Percentiles rank a stretch among this genome's conserved stretches.
Evolutionary conservation across 140 eudicot species (phyloP).

Genomic region (Oenanthe javanica): DNA sequence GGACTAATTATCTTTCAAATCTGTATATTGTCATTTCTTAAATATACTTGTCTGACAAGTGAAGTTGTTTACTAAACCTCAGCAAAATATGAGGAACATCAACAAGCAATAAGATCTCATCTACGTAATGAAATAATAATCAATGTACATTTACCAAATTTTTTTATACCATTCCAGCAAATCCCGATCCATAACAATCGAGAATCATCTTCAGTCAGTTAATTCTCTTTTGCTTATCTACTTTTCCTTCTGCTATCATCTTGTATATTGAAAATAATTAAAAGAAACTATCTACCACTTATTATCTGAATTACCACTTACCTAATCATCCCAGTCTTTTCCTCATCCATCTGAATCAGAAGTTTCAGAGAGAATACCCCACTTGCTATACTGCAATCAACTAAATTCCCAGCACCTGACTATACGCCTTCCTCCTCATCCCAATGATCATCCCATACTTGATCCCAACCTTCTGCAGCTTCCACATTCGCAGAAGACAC

Average conservation of each 20-base stretch:
- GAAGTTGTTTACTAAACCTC: neutral
- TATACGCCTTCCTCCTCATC: conserved; percentile 44
- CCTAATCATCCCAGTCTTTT: conserved; percentile 50
- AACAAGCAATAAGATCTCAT: neutral
- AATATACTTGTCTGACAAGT: neutral
- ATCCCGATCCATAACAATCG: neutral
- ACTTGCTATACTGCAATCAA: conserved; percentile 18
- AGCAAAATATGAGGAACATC: neutral
- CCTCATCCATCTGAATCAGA: conserved; percentile 32
- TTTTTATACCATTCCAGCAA: neutral
- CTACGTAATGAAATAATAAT: neutral
- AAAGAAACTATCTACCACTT: neutral
- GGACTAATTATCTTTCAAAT: no score
- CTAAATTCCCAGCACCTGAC: conserved; percentile 20
- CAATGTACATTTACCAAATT: neutral
- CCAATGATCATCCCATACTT: conserved; percentile 65
- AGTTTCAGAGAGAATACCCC: conserved; percentile 24
- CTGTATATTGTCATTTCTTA: no score
- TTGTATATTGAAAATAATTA: neutral
- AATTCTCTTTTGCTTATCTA: neutral
- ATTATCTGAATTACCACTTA: neutral
- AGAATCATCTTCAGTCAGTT: neutral
- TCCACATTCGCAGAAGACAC: conserved; percentile 21
- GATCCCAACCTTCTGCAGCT: conserved; percentile 45
- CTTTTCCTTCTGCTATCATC: neutral